Evolutionary conservation across 2,329 filamentous ascomycete species (phyloP).

Genomic region (Metarhizium robertsii): DNA sequence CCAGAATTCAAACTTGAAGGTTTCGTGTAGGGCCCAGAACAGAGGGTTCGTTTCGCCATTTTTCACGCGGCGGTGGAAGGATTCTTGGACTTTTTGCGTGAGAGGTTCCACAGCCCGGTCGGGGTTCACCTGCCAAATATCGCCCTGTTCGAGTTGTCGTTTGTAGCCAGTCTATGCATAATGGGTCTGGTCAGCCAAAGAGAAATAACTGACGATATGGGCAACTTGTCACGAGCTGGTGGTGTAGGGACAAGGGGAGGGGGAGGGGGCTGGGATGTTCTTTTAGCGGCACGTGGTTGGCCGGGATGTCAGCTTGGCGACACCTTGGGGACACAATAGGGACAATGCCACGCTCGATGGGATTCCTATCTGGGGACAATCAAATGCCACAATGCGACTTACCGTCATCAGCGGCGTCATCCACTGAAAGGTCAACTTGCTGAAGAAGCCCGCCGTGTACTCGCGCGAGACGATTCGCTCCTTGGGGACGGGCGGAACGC

Average conservation of each 20-base stretch:
- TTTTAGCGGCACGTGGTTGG: too few species aligned
- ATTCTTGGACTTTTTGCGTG: conserved; percentile 53
- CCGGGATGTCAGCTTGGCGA: too few species aligned
- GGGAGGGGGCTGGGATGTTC: too few species aligned
- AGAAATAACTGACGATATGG: too few species aligned
- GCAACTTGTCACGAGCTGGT: too few species aligned
- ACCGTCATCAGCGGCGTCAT: conserved; percentile 79
- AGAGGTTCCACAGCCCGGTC: conserved; percentile 62
- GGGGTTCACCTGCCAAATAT: conserved; percentile 86
- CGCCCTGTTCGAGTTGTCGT: conserved; percentile 69
- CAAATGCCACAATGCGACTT: conserved; percentile 10
- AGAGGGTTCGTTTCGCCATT: conserved; percentile 65
- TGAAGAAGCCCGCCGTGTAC: conserved; percentile 64
- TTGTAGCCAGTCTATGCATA: conserved; percentile 64
- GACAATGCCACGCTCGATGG: too few species aligned
- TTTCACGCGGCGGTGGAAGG: conserved; percentile 60
- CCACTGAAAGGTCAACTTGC: conserved; percentile 76
- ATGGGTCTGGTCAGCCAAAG: not conserved
- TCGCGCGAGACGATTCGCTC: conserved; percentile 53
- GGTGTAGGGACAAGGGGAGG: too few species aligned
- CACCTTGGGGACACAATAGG: too few species aligned
- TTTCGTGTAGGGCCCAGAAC: conserved; percentile 74
- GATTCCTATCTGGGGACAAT: too few species aligned
- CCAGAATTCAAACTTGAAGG: conserved; percentile 76
- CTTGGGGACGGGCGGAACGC: conserved; percentile 44